Evolutionary conservation across 345 rosid species (phyloP).

Genomic region (Eucalyptus albens): DNA sequence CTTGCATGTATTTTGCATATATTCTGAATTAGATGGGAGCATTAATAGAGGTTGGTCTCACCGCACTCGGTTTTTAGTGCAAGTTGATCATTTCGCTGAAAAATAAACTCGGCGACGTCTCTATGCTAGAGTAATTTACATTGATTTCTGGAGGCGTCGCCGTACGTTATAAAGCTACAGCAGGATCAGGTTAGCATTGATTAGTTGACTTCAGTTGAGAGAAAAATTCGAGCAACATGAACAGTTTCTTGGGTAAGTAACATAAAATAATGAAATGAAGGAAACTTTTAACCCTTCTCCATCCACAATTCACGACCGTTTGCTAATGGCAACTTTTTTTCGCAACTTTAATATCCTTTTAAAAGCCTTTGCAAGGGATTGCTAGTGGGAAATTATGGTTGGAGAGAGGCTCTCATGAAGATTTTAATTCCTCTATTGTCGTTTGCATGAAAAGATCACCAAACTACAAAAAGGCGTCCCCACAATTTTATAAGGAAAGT

Average conservation of each 20-base stretch:
- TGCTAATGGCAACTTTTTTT: background rate
- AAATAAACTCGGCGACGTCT: background rate
- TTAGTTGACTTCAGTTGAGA: background rate
- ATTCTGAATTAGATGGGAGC: background rate
- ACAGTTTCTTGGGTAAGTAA: background rate
- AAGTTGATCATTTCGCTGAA: background rate
- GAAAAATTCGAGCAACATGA: background rate
- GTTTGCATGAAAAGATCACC: background rate
- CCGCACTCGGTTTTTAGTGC: background rate
- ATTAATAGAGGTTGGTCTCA: background rate
- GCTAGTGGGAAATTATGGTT: background rate
- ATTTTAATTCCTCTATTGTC: background rate
- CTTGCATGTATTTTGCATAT: background rate
- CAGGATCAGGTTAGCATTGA: background rate
- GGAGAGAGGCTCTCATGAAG: background rate
- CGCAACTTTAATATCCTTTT: background rate
- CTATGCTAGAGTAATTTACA: background rate
- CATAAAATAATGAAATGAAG: background rate
- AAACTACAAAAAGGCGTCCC: background rate
- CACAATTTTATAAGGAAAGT: background rate
- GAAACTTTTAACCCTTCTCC: background rate
- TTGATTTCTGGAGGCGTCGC: background rate
- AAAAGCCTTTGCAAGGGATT: background rate
- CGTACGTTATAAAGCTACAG: background rate
- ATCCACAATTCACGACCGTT: background rate